Percentiles rank a stretch among this genome's conserved stretches.
These are phyloP conservation scores for Nicotiana rustica DNA, from an alignment of 305 asterid species.

Conservation along the genomic window DNA sequence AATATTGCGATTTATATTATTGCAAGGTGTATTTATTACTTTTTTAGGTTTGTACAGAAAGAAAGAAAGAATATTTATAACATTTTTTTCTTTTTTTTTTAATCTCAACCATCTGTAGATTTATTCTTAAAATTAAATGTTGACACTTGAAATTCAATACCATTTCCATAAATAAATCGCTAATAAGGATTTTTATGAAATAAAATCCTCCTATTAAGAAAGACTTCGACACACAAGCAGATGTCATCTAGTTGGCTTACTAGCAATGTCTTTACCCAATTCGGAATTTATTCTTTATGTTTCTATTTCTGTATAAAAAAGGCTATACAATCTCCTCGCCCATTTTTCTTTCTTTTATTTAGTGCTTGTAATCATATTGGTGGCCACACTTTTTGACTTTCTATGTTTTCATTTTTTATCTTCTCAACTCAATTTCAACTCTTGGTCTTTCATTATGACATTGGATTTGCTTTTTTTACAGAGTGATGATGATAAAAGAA, in stretches of 20 bases:
- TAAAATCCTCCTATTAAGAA: not conserved
- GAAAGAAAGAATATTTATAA: too few relatives aligned
- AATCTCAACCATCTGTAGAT: too few relatives aligned
- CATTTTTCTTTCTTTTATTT: not conserved
- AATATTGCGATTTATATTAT: too few relatives aligned
- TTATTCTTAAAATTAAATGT: too few relatives aligned
- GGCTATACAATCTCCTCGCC: not conserved
- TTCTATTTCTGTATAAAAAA: not conserved
- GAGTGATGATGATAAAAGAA: not conserved
- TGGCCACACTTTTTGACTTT: not conserved
- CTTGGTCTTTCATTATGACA: not conserved
- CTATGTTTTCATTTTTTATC: not conserved
- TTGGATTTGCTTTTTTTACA: not conserved
- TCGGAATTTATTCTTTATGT: not conserved
- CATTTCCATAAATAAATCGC: too few relatives aligned
- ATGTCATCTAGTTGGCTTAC: not conserved
- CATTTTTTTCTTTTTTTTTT: too few relatives aligned
- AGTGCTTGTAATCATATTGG: not conserved
- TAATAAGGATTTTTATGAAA: not conserved
- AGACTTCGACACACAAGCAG: not conserved
- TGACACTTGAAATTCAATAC: too few relatives aligned
- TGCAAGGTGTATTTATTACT: too few relatives aligned
- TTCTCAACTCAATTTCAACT: not conserved
- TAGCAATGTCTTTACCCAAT: not conserved
- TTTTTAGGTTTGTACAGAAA: too few relatives aligned